A percentile compares a stretch with the other conserved stretches of the same genome.
Evolutionary conservation across 2,329 filamentous ascomycete species (phyloP).

Genomic region (Rhynchosporium agropyri): DNA sequence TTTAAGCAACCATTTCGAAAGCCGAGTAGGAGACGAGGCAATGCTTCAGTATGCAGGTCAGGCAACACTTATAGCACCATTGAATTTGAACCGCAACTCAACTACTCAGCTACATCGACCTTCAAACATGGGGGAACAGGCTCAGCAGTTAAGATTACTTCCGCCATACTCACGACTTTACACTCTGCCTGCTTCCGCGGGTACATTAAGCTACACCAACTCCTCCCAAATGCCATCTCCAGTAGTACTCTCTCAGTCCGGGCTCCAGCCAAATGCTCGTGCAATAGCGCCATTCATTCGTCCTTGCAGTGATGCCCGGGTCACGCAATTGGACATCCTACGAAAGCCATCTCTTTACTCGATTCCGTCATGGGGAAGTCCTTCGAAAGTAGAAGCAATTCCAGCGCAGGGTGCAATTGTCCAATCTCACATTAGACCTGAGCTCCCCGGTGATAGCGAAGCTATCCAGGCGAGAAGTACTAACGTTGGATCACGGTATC

Average conservation of each 20-base stretch:
- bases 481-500: background rate
- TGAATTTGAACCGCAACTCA: background rate
- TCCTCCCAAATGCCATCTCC: background rate
- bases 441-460: too few relatives aligned
- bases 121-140: background rate
- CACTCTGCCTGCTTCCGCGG: background rate
- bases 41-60: background rate
- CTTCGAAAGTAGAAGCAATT: background rate
- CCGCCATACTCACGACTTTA: background rate
- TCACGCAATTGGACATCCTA: slow-evolving; percentile 28
- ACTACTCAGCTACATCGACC: background rate
- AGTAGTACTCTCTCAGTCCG: background rate
- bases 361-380: slow-evolving; percentile 33
- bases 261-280: background rate
- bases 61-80: background rate
- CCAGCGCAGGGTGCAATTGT: background rate
- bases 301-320: slow-evolving; percentile 1
- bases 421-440: background rate
- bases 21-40: background rate
- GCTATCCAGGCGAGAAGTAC: background rate
- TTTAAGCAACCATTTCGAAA: background rate
- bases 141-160: background rate
- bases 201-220: slow-evolving; percentile 7
- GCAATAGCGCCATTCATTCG: background rate
- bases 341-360: slow-evolving; percentile 38